Base-by-base conservation (phyloP, 495 filamentous ascomycete species). In the Pseudevernia furfuracea region DNA sequence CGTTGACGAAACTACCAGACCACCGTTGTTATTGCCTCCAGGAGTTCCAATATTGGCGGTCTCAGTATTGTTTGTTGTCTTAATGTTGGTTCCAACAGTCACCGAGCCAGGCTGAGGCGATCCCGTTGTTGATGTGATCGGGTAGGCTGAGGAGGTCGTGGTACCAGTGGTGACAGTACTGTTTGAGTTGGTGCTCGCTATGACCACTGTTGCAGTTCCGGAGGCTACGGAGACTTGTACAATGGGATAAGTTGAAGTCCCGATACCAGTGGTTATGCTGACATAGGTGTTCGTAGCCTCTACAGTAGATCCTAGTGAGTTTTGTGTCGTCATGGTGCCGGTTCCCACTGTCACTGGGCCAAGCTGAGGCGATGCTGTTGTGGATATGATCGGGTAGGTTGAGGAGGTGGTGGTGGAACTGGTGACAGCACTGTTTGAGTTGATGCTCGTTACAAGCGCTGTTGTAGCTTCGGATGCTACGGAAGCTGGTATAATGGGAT, bases 241-340 rank as follows among this genome's bases (percentile, higher is more conserved):
- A n/a, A n/a, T n/a, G n/a, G n/a, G n/a, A n/a, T n/a, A n/a, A n/a
- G 34, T 36, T 4, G 34, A 8, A 36, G 34, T 36, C 4, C 4
- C 30, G 19, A 44, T 28, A 25, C 15, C 39, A 19, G 1, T 43
- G 19, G 56, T 25, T 38, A 19, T 25, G 55, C 34, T 34, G 30
- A 41, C n/a, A 67, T 30, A 21, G 43, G 60, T 63, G 19, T 43
- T 63, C 15, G 62, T 49, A 30, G 55, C 30, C 25, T 37, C 25
- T 4, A 57, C 34, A 32, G 53, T 60, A 38, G 62, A 62, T n/a
- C 62, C 63, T 25, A 37, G 30, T 25, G 61, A 62, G 48, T 70
- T 53, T 28, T n/a, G n/a, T n/a, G 48, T 60, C 8, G 67, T 49
- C 11, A 37, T 58, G 9, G 58, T 2, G 10, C 10, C 25, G 21